These are phyloP conservation scores for Thuidium tamariscinum DNA, from an alignment of 225 moss, liverwort and hornwort genomes.

Conservation along the genomic window DNA sequence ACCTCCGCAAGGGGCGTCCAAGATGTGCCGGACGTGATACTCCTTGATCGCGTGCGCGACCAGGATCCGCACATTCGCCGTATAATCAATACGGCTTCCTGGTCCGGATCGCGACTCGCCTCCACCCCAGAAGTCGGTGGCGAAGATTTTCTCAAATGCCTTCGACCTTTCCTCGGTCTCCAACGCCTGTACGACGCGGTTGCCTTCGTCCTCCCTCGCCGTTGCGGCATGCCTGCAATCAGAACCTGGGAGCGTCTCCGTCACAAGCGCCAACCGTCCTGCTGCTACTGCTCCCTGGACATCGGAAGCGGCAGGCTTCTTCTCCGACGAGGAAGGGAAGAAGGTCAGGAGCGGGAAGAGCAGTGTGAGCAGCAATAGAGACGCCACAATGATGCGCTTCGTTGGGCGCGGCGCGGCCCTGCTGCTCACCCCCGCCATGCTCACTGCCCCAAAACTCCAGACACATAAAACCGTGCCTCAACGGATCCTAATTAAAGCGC, in stretches of 20 bases:
- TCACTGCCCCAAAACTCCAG: background rate
- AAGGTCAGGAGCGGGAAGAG: constrained; percentile 5
- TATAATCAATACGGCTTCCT: constrained; percentile 56
- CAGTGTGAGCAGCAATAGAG: background rate
- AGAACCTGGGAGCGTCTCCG: background rate
- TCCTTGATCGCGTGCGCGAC: constrained; percentile 26
- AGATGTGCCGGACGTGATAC: constrained; percentile 20
- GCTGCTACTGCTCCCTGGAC: background rate
- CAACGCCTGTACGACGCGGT: constrained; percentile 17
- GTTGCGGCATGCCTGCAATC: background rate
- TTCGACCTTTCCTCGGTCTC: constrained; percentile 44
- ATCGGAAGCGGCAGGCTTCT: background rate
- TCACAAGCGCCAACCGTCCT: background rate
- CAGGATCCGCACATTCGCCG: constrained; percentile 36
- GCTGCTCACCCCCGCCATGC: background rate
- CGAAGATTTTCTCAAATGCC: constrained; percentile 47
- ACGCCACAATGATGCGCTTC: background rate
- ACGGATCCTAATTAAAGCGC: background rate
- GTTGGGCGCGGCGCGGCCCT: background rate
- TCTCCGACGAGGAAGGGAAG: background rate
- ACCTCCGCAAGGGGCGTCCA: constrained; percentile 47
- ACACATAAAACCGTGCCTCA: background rate
- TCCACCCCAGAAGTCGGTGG: constrained; percentile 55
- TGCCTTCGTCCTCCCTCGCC: constrained; percentile 1
- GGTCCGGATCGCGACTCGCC: constrained; percentile 62